Evolutionary conservation across 176 grass and related monocot genomes (phyloP), one percentile per base, ranked within the genome.

Genomic region (Oryza glaberrima): DNA sequence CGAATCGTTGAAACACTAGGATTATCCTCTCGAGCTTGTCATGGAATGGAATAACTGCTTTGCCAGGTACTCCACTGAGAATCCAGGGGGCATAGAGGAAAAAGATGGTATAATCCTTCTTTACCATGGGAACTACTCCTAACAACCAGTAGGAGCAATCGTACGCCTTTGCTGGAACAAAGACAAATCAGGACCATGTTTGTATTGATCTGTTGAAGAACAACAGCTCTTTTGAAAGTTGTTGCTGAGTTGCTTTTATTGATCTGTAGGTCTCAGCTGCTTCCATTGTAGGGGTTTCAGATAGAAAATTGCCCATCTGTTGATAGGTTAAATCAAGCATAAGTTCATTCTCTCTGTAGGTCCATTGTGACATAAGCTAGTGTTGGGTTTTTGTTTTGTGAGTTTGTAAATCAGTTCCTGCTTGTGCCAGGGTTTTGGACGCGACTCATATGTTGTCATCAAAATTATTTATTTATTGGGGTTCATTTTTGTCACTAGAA

Each of bases 321-420:
- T 76, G 70, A 49, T 63, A 75, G 69, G 22, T 77, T 32, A 9
- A 69, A 65, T 48, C 40, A 30, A 41, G 36, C 43, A 41, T 70
- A 64, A 70, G 22, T 77, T 70, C 48, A 61, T 77, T 72, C 80
- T 63, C n/a, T 23, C 58, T 10, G 20, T 63, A 20, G 52, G 58
- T 63, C n/a, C 58, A 63, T 87, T 52, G 70, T 79, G 25, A 75
- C 75, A 75, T 84, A 70, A 87, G 13, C 10, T 79, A 90, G 64
- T 71, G 76, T 56, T 70, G 20, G 63, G 60, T 47, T 30, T 65
- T 49, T 51, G 72, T 13, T 66, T 66, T 76, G 61, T 68, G 23
- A 11, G 58, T 78, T 22, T 91, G 85, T 91, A 91, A 84, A 91
- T 43, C 77, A 43, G 65, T 49, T 90, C 76, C 40, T 83, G 47